Base-by-base conservation (phyloP, 768 basidiomycete species). In the Dioszegia hungarica region DNA sequence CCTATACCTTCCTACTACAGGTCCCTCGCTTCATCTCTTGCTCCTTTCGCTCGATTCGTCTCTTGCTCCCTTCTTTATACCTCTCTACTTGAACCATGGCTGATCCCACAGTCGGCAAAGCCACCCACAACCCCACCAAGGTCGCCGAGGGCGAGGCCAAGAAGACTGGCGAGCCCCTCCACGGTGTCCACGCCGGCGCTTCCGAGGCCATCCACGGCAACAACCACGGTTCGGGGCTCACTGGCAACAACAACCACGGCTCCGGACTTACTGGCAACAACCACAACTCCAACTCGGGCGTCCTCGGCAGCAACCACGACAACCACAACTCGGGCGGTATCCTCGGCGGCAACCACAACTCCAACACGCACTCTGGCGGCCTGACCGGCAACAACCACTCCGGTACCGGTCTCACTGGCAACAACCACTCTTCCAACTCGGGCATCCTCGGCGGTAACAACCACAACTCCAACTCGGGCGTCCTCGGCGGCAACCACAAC, bases 121-220 rank as follows among this genome's bases (percentile, higher is more conserved):
- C 36, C 28, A 65, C 64, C 43, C 25, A 60, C 54, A 66, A 71
- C 63, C 63, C 63, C 34, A 61, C 56, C 48, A 67, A 71, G 56
- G 64, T 71, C 37, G 66, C 61, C 48, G 66, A 67, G 48, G 68
- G 66, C 27, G 52, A 64, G 31, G 63, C 61, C 45, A 64, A 63
- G 61, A 67, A 70, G 59, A 47, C 59, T 37, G 63, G 61, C 28
- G n/a, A 51, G 22, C 49, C 49, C 36, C 24, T 51, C 4, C 49
- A 51, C 34, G 49, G 49, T 22, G 49, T 25, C 25, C n/a, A 31
- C 25, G 49, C 49, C 8, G 49, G 49, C 27, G 49, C 49, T 29
- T n/a, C 14, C 33, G 31, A 51, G 25, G 49, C 49, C 25, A 22
- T 51, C 24, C 49, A 51, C 49, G 49, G 49, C 37, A 36, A 51